Conservation (phyloP, 2,329 filamentous ascomycete species). For the Endocalyx cinctus region DNA sequence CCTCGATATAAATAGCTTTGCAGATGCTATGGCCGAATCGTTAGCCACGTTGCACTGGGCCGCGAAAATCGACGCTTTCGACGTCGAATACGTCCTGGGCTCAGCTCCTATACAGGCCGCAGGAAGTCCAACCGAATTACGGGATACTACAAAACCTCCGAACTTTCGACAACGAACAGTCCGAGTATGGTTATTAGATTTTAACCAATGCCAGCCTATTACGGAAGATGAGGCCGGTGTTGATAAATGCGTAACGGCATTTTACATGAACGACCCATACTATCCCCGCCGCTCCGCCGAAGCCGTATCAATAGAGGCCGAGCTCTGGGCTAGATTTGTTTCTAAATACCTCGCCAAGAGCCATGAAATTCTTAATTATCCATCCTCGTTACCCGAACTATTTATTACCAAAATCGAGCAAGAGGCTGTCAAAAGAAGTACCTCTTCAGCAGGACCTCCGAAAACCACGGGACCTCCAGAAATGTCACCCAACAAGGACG, state of each 20-base stretch:
- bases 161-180: conserved; percentile 1
- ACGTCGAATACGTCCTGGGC: conserved; percentile 1
- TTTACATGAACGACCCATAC: conserved; percentile 1
- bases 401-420: background rate
- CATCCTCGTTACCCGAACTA: background rate
- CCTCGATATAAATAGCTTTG: background rate
- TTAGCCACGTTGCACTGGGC: conserved; percentile 1
- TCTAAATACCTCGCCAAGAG: background rate
- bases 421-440: background rate
- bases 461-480: background rate
- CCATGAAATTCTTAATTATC: background rate
- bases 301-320: background rate
- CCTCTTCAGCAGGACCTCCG: too few species aligned
- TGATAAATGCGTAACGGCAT: background rate
- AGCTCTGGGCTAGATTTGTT: background rate
- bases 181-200: conserved; percentile 1
- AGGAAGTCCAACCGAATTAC: background rate
- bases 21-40: background rate
- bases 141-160: background rate
- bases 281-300: background rate
- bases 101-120: background rate
- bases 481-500: background rate
- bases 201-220: conserved; percentile 2
- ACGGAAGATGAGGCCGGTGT: background rate
- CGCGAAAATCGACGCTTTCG: background rate